Evolutionary conservation across 345 rosid genomes (phyloP).

Genomic region (Gossypium stocksii): DNA sequence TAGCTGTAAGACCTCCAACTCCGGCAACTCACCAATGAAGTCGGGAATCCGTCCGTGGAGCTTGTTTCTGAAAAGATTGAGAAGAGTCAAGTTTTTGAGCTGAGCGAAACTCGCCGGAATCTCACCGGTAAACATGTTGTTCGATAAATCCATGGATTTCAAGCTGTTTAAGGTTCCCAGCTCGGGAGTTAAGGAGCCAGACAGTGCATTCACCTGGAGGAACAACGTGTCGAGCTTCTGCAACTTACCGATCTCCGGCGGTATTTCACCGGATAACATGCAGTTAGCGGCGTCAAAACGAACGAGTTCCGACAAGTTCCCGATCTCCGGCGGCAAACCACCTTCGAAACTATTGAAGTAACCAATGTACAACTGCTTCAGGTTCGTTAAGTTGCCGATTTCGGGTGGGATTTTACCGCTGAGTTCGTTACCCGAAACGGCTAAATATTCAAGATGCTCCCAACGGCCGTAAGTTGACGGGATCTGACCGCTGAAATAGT

Average conservation of each 20-base stretch:
- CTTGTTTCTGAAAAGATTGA: slow-evolving; percentile 80
- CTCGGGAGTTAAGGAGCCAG: slow-evolving; percentile 57
- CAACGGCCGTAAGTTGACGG: slow-evolving; percentile 68
- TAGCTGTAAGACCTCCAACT: slow-evolving; percentile 77
- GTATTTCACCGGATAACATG: slow-evolving; percentile 58
- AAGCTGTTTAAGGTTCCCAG: slow-evolving; percentile 57
- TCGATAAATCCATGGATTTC: slow-evolving; percentile 85
- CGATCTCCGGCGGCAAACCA: slow-evolving; percentile 72
- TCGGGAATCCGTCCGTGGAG: slow-evolving; percentile 77
- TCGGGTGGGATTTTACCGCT: slow-evolving; percentile 65
- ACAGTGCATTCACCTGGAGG: slow-evolving; percentile 69
- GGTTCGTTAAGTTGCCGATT: slow-evolving; percentile 57
- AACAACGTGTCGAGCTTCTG: slow-evolving; percentile 80
- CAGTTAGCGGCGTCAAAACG: slow-evolving; percentile 73
- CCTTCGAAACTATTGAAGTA: slow-evolving; percentile 65
- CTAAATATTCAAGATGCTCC: slow-evolving; percentile 63
- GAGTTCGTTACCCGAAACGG: slow-evolving; percentile 78
- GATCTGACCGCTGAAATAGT: slow-evolving; percentile 66
- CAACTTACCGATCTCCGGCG: slow-evolving; percentile 54
- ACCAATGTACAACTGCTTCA: slow-evolving; percentile 73
- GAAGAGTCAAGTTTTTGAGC: slow-evolving; percentile 62
- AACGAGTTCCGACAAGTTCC: slow-evolving; percentile 56
- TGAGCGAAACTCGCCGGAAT: slow-evolving; percentile 53
- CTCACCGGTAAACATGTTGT: slow-evolving; percentile 74
- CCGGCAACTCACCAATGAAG: slow-evolving; percentile 67